Evolutionary conservation across 1,284 basidiomycete species (phyloP), one percentile per base, ranked within the genome.

Genomic region (Fomes fomentarius): DNA sequence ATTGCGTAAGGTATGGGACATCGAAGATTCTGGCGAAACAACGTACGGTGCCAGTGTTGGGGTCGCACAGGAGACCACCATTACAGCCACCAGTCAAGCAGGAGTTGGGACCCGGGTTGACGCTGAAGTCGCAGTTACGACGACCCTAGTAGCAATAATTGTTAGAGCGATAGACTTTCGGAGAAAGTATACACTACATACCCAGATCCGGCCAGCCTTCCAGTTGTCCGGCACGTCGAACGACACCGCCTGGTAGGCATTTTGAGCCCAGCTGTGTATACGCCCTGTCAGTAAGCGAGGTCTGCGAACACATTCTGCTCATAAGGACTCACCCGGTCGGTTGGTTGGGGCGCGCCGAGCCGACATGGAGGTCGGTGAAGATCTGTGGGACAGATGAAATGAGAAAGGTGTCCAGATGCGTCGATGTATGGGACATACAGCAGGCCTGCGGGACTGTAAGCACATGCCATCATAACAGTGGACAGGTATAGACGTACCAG

Each of bases 51-150:
- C 77, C 77, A 24, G 69, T 71, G 46, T 63, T 53, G 3, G 65
- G 54, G 60, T 75, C 74, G 53, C 79, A 81, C 37, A 67, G 53
- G 3, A 82, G 69, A 37, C 80, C 80, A 26, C 80, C 76, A 52
- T 75, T 76, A 64, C 76, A 78, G 19, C 76, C 76, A 48, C 78
- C 79, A 44, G 71, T 69, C 6, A 71, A 55, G 60, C 79, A 81
- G 17, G 71, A 68, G 48, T 68, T 74, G 1, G 77, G 72, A 9
- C 74, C 76, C 2, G 71, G 68, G 62, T 71, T 73, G 30, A 55
- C 63, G 52, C 53, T 50, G 56, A 81, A 80, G 58, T 79, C 66
- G 58, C 78, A 80, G 56, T 74, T 64, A 37, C 74, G 74, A 43
- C 78, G 76, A 41, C 66, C 77, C 74, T 75, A 38, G 6, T 40